Base-by-base conservation (phyloP, 2,329 filamentous ascomycete genomes). In the Penicillium brasilianum region DNA sequence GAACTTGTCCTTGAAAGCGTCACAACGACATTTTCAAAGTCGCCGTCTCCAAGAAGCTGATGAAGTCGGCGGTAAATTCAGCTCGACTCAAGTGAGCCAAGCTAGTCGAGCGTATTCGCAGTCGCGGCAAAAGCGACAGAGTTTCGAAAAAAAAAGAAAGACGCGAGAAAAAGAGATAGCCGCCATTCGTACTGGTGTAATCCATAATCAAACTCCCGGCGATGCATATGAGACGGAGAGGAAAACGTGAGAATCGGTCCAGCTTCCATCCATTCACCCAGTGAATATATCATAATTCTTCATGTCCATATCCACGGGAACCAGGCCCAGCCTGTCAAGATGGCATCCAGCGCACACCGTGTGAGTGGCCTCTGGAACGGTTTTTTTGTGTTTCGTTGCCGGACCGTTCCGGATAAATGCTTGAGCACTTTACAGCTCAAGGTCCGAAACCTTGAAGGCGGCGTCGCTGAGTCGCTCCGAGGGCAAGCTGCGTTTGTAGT, bases 401-500 rank as follows among this genome's bases (percentile, higher is more conserved):
- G 56, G 62, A 59, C 54, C 65, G 60, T 55, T 58, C 59, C 50
- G 51, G 56, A 43, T 2, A 3, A 44, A 16, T 18, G 30, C 20
- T 48, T 28, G 44, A 32, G 59, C 18, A 49, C 34, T 61, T 64
- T 60, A 69, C 58, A 72, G 59, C 41, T 68, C 57, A 25, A 49
- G 63, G 25, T 62, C 59, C 28, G 66, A 48, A 11, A 65, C 58
- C 52, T 71, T 70, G 60, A 63, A 69, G 22, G 69, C 62, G n/a
- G 69, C 72, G 43, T 73, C 69, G 25, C 66, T 66, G 32, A 75
- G 63, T 64, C 73, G 67, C 56, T 76, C 72, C 56, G 74, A 76
- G 30, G 73, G 74, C 37, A 76, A 64, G 34, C 62, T 67, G 54
- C 76, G 71, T 54, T 72, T 76, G 62, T 76, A 75, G 62, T 77